Conservation (phyloP, 2,329 filamentous ascomycete species). For the Sporothrix luriei region DNA sequence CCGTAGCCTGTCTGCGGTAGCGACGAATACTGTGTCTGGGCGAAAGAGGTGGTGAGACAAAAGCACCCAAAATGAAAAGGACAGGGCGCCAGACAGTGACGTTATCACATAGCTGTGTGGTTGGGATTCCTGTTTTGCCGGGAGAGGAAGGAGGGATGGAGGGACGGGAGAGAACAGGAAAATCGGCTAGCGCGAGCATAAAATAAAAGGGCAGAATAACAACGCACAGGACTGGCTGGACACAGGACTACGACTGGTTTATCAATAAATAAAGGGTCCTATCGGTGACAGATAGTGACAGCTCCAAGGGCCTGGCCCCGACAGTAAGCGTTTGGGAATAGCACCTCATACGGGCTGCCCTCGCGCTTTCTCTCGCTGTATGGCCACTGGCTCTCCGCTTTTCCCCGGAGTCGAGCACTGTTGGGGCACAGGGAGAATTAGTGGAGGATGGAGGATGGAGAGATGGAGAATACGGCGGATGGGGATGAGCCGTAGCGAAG, state of each 20-base stretch:
- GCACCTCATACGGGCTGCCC: neutral
- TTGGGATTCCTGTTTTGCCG: constrained; percentile 27
- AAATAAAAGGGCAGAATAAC: neutral
- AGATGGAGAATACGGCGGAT: neutral
- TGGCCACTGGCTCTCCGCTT: constrained; percentile 30
- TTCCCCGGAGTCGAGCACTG: constrained; percentile 30
- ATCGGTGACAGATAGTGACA: neutral
- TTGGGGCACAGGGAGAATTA: constrained; percentile 12
- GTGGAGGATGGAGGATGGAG: constrained; percentile 3
- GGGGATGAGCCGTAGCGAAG: neutral
- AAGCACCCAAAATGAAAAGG: neutral
- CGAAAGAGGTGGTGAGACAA: neutral
- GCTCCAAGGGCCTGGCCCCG: constrained; percentile 5
- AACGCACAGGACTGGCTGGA: neutral
- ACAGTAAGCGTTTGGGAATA: neutral
- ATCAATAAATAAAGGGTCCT: neutral
- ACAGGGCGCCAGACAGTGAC: constrained; percentile 24
- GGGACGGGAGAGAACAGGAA: constrained; percentile 26
- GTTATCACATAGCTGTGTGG: constrained; percentile 23
- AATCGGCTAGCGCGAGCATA: neutral
- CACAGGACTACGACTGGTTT: neutral
- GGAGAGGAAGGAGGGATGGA: constrained; percentile 13
- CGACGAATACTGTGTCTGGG: constrained; percentile 12
- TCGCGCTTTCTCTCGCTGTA: constrained; percentile 26
- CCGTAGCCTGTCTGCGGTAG: constrained; percentile 7